Percentiles rank a stretch among this genome's conserved stretches.
Conservation (phyloP, 805 yeast species). For the Metschnikowia drakensbergensis region DNA sequence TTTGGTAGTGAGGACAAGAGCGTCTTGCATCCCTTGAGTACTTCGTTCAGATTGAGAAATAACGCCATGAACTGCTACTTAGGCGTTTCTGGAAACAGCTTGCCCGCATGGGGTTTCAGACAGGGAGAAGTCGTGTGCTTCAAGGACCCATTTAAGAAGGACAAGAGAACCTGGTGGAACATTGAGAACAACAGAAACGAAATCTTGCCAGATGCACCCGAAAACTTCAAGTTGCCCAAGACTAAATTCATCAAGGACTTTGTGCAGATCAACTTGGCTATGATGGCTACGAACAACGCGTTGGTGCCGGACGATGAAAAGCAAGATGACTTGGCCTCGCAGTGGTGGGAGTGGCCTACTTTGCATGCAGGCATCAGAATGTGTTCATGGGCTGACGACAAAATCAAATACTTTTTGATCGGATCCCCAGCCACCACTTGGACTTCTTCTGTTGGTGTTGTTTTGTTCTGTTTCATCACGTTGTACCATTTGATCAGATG, state of each 20-base stretch:
- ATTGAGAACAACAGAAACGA: constrained; percentile 66
- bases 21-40: constrained; percentile 72
- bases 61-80: constrained; percentile 73
- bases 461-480: constrained; percentile 49
- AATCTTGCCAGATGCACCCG: constrained; percentile 56
- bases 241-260: constrained; percentile 63
- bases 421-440: constrained; percentile 70
- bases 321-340: constrained; percentile 64
- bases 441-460: constrained; percentile 60
- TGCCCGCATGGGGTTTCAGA: constrained; percentile 97
- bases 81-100: constrained; percentile 72
- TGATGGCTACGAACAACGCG: constrained; percentile 86
- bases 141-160: constrained; percentile 62
- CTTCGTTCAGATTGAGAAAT: constrained; percentile 75
- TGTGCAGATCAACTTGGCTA: constrained; percentile 69
- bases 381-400: constrained; percentile 64
- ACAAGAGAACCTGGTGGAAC: constrained; percentile 88
- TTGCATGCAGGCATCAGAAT: constrained; percentile 66
- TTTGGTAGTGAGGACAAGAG: constrained; percentile 48
- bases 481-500: constrained; percentile 45
- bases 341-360: constrained; percentile 85
- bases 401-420: constrained; percentile 58
- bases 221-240: constrained; percentile 58
- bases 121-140: constrained; percentile 94
- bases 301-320: constrained; percentile 75